Base-by-base conservation (phyloP, 2,329 filamentous ascomycete species). In the Pyricularia grisea region DNA sequence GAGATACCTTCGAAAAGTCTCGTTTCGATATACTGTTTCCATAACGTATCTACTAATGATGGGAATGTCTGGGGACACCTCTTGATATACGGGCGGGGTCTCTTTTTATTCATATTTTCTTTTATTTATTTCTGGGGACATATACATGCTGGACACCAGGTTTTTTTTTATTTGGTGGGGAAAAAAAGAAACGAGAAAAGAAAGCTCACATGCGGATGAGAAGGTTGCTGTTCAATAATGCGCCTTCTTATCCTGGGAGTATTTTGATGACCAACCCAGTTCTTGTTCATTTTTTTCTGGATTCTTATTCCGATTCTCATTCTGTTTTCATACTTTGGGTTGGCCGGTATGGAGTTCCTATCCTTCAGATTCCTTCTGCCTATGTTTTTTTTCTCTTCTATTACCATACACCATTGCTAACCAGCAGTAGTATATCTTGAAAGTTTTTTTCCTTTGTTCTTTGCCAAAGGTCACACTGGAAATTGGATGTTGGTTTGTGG, bases 31-130 rank as follows among this genome's bases (percentile, higher is more conserved):
- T 63, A 28, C 25, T 63, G 12, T 63, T 63, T 63, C 11, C 60
- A 20, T 63, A 63, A 17, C 60, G 60, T 63, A 63, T 63, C 27
- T 63, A 63, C 27, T 63, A 63, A 63, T 63, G 60, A 63, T 63
- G 60, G 60, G 9, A 28, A 63, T 28, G 27, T 30, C 25, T 63
- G 60, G 60, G 60, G 60, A 14, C 23, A 28, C 14, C 23, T 28
- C 60, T 63, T 28, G 60, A 63, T 63, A 27, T 28, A 28, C 25
- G 60, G 60, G 60, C 12, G 23, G 27, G 25, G 60, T 7, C 6
- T 28, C 14, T 27, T 61, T 28, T 63, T 10, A 4, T 17, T 28
- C 6, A 36, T 36, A 14, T 36, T 14, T 28, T 30, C 30, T 28
- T 14, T 14, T 28, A 28, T 28, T 30, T 17, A 28, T 27, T 20